Evolutionary conservation across 176 grass and related monocot species (phyloP).

Genomic region (Panicum miliaceum): DNA sequence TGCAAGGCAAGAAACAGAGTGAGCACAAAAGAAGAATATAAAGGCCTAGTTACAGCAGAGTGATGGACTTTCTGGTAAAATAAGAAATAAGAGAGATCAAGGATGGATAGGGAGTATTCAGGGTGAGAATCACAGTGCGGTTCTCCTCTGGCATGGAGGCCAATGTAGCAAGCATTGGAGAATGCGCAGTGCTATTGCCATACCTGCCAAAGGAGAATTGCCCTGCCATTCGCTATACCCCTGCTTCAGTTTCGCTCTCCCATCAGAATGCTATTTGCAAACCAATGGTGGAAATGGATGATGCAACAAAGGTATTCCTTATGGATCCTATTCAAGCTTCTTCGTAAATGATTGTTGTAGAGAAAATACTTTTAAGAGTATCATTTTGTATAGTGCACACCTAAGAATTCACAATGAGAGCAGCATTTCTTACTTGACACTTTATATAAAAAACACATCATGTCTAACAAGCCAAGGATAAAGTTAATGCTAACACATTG

Average conservation of each 20-base stretch:
- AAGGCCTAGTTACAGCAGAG: constrained; percentile 12
- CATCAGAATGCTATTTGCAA: constrained; percentile 7
- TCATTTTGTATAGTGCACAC: not conserved
- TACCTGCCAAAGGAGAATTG: constrained; percentile 92
- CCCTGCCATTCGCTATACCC: constrained; percentile 70
- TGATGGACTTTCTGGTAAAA: not conserved
- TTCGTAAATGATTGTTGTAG: not conserved
- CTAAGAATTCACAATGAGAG: not conserved
- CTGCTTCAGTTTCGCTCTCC: constrained; percentile 20
- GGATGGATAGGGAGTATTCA: not conserved
- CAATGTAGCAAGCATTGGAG: constrained; percentile 30
- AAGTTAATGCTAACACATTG: constrained; percentile 5
- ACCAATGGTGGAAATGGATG: not conserved
- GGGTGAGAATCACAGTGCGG: constrained; percentile 63
- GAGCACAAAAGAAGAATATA: not conserved
- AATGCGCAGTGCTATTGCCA: not conserved
- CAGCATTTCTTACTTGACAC: constrained; percentile 3
- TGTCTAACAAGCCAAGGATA: not conserved
- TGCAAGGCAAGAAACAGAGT: constrained; percentile 35
- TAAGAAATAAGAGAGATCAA: not conserved
- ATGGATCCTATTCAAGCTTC: constrained; percentile 9
- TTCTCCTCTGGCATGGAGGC: constrained; percentile 64
- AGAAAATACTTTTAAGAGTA: not conserved
- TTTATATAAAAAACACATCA: not conserved
- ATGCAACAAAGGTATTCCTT: constrained; percentile 25